Percentiles rank a stretch among this genome's conserved stretches.
Conservation (phyloP, 257 asterid species). For the Solanum habrochaites region DNA sequence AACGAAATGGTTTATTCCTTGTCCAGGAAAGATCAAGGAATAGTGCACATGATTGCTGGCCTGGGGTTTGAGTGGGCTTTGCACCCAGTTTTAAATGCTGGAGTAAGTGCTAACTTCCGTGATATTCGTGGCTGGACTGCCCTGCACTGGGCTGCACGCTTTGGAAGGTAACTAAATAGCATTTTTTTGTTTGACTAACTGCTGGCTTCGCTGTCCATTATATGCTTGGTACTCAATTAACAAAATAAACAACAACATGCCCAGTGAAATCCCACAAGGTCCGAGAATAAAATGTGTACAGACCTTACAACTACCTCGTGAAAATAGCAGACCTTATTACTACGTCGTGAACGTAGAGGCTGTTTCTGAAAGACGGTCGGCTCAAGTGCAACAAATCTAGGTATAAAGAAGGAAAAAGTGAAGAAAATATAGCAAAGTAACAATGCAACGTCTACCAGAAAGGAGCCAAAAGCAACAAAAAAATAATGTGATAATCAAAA, state of each 20-base stretch:
- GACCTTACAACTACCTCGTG: background rate
- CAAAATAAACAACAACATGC: background rate
- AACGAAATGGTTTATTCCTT: conserved; percentile 27
- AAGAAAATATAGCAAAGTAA: background rate
- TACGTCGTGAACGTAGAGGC: background rate
- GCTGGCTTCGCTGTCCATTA: background rate
- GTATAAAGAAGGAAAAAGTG: background rate
- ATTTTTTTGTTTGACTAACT: background rate
- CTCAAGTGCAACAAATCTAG: background rate
- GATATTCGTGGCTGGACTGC: conserved; percentile 96
- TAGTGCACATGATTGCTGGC: conserved; percentile 85
- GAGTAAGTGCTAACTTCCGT: conserved; percentile 73
- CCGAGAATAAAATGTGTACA: background rate
- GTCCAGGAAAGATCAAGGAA: conserved; percentile 86
- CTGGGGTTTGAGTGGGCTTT: conserved; percentile 97
- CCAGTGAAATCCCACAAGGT: background rate
- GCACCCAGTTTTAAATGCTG: conserved; percentile 64
- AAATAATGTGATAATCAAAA: too few relatives aligned
- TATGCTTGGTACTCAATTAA: background rate
- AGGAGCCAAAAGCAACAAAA: background rate
- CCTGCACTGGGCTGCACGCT: conserved; percentile 98
- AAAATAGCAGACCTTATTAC: background rate
- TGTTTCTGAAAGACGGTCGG: background rate
- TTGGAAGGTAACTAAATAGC: conserved; percentile 55
- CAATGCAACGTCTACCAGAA: background rate